phyloP scores from a whole-genome alignment of 352 stramenopile genomes.

The Phytophthora hybrid region DNA sequence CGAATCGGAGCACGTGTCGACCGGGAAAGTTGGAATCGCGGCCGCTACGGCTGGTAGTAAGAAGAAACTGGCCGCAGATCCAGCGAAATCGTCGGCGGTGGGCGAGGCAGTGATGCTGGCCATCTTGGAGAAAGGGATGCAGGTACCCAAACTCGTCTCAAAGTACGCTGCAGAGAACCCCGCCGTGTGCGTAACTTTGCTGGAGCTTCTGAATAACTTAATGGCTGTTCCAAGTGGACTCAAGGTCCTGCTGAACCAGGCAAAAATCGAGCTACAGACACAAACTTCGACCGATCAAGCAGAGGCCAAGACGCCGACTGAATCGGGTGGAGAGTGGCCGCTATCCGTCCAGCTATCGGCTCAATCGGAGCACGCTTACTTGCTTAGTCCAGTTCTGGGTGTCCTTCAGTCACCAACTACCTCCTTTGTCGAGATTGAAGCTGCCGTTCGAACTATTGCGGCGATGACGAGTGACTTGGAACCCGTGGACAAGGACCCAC shows the following conservation, averaged over 20 bases:
- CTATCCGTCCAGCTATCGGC: conserved; percentile 32
- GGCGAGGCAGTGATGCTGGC: conserved; percentile 45
- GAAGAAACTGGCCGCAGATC: conserved; percentile 44
- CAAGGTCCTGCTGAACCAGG: conserved; percentile 43
- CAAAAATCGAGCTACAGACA: conserved; percentile 25
- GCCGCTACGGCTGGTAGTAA: conserved; percentile 40
- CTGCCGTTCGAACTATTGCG: conserved; percentile 41
- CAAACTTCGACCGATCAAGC: not conserved
- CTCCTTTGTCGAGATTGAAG: conserved; percentile 59
- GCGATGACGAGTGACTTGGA: conserved; percentile 42
- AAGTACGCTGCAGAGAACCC: conserved; percentile 33
- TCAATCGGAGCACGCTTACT: conserved; percentile 33
- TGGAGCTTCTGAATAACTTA: conserved; percentile 42
- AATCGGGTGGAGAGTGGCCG: conserved; percentile 28
- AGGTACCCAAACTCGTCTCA: conserved; percentile 36
- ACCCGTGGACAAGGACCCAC: conserved; percentile 9
- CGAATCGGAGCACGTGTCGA: not conserved
- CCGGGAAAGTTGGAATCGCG: conserved; percentile 24
- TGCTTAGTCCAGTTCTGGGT: conserved; percentile 48
- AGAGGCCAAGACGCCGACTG: not conserved
- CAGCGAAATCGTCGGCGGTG: conserved; percentile 21
- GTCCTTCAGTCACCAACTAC: conserved; percentile 49
- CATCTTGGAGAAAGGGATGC: conserved; percentile 40
- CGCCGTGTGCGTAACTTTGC: conserved; percentile 44
- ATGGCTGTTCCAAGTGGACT: conserved; percentile 44